A percentile compares a stretch with the other conserved stretches of the same genome.
phyloP scores from a whole-genome alignment of 2,329 filamentous ascomycete genomes.

The Xylariales sp. region DNA sequence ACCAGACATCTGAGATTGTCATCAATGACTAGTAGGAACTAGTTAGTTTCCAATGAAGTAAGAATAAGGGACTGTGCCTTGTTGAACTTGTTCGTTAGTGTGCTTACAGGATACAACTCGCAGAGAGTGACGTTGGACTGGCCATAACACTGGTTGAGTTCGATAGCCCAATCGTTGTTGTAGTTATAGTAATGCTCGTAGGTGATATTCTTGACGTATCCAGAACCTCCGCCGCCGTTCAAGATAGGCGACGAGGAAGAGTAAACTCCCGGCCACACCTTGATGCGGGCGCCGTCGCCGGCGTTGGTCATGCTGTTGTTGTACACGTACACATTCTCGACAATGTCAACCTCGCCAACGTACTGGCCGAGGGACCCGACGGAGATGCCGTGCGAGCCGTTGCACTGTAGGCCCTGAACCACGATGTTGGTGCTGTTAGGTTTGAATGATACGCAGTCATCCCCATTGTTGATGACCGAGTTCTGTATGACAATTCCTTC shows the following conservation, averaged over 20 bases:
- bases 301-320: slow-evolving; percentile 53
- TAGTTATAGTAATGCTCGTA: slow-evolving; percentile 57
- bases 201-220: slow-evolving; percentile 62
- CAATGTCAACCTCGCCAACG: slow-evolving; percentile 56
- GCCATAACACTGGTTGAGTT: slow-evolving; percentile 63
- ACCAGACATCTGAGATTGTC: slow-evolving; percentile 51
- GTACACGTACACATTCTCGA: slow-evolving; percentile 64
- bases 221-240: slow-evolving; percentile 58
- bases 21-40: slow-evolving; percentile 24
- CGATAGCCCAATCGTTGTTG: slow-evolving; percentile 63
- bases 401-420: slow-evolving; percentile 63
- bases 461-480: slow-evolving; percentile 59
- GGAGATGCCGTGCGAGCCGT: slow-evolving; percentile 67
- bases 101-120: slow-evolving; percentile 27
- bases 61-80: no score
- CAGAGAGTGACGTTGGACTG: slow-evolving; percentile 28
- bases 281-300: slow-evolving; percentile 65
- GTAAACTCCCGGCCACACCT: slow-evolving; percentile 62
- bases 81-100: no score
- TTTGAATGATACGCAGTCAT: slow-evolving; percentile 72
- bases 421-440: slow-evolving; percentile 67
- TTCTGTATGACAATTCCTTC: slow-evolving; percentile 62
- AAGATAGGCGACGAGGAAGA: slow-evolving; percentile 55
- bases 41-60: background rate
- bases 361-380: slow-evolving; percentile 72